Conservation (phyloP, 441 rosid species). For the Geranium incanum region DNA sequence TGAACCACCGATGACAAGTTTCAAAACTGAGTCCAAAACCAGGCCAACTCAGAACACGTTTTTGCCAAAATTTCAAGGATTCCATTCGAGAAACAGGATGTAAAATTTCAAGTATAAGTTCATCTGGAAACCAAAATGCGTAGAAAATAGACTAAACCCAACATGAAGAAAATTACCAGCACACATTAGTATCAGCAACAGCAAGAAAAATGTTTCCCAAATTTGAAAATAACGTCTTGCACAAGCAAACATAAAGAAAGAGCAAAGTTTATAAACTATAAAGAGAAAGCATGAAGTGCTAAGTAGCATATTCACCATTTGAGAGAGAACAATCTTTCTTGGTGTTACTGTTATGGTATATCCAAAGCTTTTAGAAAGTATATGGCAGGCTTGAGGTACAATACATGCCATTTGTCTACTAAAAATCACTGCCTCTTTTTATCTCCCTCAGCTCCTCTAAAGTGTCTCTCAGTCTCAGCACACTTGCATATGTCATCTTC, state of each 20-base stretch:
- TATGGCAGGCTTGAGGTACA: constrained; percentile 8
- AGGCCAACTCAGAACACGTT: no score
- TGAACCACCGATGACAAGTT: no score
- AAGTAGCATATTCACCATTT: neutral
- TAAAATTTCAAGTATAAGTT: neutral
- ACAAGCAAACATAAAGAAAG: neutral
- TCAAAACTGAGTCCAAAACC: no score
- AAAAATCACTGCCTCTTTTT: neutral
- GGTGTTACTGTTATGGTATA: neutral
- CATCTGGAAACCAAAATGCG: neutral
- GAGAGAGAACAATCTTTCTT: neutral
- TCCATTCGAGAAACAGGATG: neutral
- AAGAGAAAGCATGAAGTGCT: neutral
- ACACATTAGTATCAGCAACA: neutral
- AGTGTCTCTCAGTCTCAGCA: neutral
- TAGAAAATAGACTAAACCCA: neutral
- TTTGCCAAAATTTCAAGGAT: no score
- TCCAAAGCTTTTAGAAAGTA: constrained; percentile 8
- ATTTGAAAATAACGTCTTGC: neutral
- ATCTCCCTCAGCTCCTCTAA: constrained; percentile 1
- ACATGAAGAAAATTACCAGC: neutral
- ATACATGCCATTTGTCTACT: constrained; percentile 10
- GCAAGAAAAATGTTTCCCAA: no score
- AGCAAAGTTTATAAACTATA: neutral
- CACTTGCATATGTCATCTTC: neutral